Evolutionary conservation across 106 monocot species (phyloP).

Genomic region (Dendrobium huoshanense): DNA sequence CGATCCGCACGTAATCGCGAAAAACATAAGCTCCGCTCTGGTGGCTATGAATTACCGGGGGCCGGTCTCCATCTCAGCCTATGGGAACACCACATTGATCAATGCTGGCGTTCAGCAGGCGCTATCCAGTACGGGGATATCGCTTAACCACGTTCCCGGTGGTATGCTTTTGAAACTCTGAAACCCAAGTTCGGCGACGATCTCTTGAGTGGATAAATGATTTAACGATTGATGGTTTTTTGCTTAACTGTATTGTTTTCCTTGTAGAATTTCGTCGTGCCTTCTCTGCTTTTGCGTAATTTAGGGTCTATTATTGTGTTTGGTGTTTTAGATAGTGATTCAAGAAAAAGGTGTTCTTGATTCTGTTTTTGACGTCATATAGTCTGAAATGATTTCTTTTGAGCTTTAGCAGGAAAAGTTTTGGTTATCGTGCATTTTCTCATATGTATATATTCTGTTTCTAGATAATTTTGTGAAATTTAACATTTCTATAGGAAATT

Average conservation of each 20-base stretch:
- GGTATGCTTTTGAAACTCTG: conserved; percentile 25
- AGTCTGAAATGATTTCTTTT: not conserved
- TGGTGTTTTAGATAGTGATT: not conserved
- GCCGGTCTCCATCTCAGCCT: conserved; percentile 47
- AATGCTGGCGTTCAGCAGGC: conserved; percentile 30
- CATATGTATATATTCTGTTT: too few relatives aligned
- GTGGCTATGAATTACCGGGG: conserved; percentile 43
- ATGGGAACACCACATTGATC: conserved; percentile 44
- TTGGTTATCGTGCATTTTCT: too few relatives aligned
- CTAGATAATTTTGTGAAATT: too few relatives aligned
- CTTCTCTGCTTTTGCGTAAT: not conserved
- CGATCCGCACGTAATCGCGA: conserved; percentile 52
- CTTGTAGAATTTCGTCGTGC: not conserved
- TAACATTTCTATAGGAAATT: too few relatives aligned
- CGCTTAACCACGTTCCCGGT: conserved; percentile 69
- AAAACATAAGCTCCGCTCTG: conserved; percentile 58
- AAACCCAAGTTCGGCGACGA: not conserved
- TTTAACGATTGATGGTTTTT: not conserved
- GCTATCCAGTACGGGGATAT: conserved; percentile 63
- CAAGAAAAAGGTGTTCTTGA: not conserved
- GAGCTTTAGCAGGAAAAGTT: too few relatives aligned
- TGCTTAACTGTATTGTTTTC: not conserved
- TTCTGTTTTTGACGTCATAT: not conserved
- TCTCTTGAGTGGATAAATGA: not conserved
- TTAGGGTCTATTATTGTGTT: not conserved